Conservation (phyloP, 331 rosid species). For the Quercus phellos region DNA sequence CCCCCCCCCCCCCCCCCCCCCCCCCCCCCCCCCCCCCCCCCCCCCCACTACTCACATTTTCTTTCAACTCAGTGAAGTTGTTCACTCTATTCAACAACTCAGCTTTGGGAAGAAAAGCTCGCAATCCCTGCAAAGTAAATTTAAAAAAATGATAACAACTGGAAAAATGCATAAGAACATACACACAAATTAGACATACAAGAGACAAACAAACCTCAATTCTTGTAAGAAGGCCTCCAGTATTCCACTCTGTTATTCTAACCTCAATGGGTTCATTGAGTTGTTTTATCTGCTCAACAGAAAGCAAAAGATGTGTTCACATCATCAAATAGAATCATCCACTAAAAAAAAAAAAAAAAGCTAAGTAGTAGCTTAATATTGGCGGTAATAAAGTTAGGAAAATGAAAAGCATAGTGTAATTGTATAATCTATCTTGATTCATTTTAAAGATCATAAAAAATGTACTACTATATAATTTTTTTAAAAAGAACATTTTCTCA, state of each 20-base stretch:
- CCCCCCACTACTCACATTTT: slow-evolving; percentile 58
- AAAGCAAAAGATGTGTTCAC: slow-evolving; percentile 2
- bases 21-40: too few species aligned
- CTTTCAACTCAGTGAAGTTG: slow-evolving; percentile 71
- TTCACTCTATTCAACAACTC: slow-evolving; percentile 64
- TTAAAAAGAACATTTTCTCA: not conserved
- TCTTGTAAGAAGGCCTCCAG: slow-evolving; percentile 83
- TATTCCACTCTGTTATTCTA: slow-evolving; percentile 79
- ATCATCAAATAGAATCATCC: not conserved
- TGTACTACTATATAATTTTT: not conserved
- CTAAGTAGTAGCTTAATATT: slow-evolving; percentile 1
- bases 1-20: too few species aligned
- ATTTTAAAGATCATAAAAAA: not conserved
- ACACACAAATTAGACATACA: slow-evolving; percentile 13
- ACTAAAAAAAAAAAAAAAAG: not conserved
- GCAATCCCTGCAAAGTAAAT: slow-evolving; percentile 63
- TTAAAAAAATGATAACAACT: slow-evolving; percentile 12
- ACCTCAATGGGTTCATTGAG: slow-evolving; percentile 71
- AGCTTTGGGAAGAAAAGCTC: slow-evolving; percentile 76
- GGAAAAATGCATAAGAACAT: not conserved
- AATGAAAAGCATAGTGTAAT: not conserved
- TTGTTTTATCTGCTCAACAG: slow-evolving; percentile 55
- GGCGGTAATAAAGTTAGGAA: not conserved
- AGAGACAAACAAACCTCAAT: slow-evolving; percentile 55
- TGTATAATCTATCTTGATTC: slow-evolving; percentile 2